Percentiles rank a stretch among this genome's conserved stretches.
Evolutionary conservation across 345 rosid genomes (phyloP).

Genomic region (Populus euphratica): DNA sequence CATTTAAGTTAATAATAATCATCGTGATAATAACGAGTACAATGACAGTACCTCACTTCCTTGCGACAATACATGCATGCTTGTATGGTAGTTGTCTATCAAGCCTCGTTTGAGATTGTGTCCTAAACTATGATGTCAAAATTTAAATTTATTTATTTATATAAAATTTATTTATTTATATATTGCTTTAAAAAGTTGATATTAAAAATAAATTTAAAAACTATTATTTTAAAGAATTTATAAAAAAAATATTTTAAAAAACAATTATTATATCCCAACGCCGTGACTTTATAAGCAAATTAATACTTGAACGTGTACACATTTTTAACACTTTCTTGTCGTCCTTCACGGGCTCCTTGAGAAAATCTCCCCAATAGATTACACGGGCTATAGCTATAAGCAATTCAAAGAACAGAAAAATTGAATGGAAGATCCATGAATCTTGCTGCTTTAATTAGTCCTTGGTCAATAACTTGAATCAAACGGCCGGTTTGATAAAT

Average conservation of each 20-base stretch:
- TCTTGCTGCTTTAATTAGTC: neutral
- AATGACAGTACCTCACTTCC: neutral
- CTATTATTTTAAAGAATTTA: no score
- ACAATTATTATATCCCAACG: no score
- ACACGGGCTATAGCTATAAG: neutral
- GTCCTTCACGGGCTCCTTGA: neutral
- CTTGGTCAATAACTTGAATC: neutral
- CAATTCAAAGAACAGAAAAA: neutral
- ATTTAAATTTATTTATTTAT: no score
- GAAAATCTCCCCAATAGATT: neutral
- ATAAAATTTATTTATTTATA: no score
- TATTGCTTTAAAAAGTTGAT: no score
- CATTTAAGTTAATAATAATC: neutral
- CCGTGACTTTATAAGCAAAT: neutral
- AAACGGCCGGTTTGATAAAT: neutral
- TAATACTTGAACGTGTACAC: neutral
- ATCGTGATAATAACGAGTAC: neutral
- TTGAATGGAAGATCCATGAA: neutral
- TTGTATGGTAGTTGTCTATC: neutral
- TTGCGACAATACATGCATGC: neutral
- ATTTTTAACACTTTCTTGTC: neutral
- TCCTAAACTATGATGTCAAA: no score
- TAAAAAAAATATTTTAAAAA: no score
- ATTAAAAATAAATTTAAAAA: no score
- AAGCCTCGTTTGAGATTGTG: no score